These are phyloP conservation scores for Leccinellum rugosiceps DNA, from an alignment of 768 basidiomycete genomes.

Conservation along the genomic window DNA sequence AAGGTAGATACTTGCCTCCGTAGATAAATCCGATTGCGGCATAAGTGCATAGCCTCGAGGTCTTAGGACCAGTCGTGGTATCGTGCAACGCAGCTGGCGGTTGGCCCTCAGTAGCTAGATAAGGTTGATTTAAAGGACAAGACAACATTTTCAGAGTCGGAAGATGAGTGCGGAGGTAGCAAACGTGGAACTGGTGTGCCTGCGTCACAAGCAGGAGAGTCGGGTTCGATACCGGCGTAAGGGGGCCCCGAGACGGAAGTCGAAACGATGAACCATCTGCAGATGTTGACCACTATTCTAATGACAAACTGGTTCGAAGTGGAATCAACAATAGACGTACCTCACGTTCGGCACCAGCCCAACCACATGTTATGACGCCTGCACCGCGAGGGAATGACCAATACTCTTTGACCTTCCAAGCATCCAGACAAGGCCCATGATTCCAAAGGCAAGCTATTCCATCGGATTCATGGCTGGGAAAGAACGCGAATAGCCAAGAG, in stretches of 20 bases:
- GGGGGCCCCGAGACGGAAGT: constrained; percentile 57
- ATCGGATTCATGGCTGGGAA: constrained; percentile 54
- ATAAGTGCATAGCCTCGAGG: constrained; percentile 46
- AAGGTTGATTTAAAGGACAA: constrained; percentile 45
- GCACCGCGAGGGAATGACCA: constrained; percentile 51
- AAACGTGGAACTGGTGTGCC: constrained; percentile 53
- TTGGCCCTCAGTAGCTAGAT: constrained; percentile 34
- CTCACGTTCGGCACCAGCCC: constrained; percentile 60
- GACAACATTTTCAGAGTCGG: constrained; percentile 45
- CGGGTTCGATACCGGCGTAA: constrained; percentile 49
- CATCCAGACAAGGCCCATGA: constrained; percentile 55
- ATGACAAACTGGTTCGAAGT: neutral
- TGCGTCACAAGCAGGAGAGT: constrained; percentile 64
- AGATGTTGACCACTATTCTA: constrained; percentile 52
- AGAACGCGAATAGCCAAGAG: constrained; percentile 72
- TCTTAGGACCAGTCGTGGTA: constrained; percentile 33
- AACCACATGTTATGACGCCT: constrained; percentile 60
- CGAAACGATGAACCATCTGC: constrained; percentile 47
- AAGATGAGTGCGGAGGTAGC: constrained; percentile 48
- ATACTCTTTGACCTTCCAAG: constrained; percentile 56
- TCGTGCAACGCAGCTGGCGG: constrained; percentile 30
- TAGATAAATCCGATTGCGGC: constrained; percentile 63
- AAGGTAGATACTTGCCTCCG: constrained; percentile 39
- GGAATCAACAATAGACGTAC: constrained; percentile 33
- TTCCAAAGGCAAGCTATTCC: constrained; percentile 68